A percentile compares a stretch with the other conserved stretches of the same genome.
Evolutionary conservation across 2,329 filamentous ascomycete genomes (phyloP).

Genomic region (Ophiostoma fasciatum): DNA sequence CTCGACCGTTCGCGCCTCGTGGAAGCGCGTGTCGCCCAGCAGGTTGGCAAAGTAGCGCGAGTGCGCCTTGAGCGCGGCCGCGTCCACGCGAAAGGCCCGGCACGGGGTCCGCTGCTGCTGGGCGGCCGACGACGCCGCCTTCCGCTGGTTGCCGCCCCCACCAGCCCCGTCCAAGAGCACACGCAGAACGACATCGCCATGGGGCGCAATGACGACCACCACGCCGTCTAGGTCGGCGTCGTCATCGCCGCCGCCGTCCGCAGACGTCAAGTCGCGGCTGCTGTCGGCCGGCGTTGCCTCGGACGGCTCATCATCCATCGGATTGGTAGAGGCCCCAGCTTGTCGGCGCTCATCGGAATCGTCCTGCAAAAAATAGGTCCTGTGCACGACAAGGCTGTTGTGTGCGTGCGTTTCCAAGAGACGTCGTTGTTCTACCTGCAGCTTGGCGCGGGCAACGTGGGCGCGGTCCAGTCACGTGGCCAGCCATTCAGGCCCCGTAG

Average conservation of each 20-base stretch:
- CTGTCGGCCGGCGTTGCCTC: slow-evolving; percentile 6
- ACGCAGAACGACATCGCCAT: slow-evolving; percentile 51
- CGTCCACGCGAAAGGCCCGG: slow-evolving; percentile 44
- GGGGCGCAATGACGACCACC: slow-evolving; percentile 32
- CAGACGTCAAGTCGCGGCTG: slow-evolving; percentile 7
- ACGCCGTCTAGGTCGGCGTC: slow-evolving; percentile 15
- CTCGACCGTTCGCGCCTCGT: slow-evolving; percentile 43
- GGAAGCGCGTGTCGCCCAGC: slow-evolving; percentile 46
- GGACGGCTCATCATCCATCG: slow-evolving; percentile 14
- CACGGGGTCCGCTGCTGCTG: slow-evolving; percentile 21
- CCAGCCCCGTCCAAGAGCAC: slow-evolving; percentile 48
- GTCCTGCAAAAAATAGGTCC: too few species aligned
- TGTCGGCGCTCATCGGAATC: slow-evolving; percentile 1
- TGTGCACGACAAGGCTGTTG: too few species aligned
- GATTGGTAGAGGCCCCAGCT: slow-evolving; percentile 2
- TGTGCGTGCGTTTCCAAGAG: too few species aligned
- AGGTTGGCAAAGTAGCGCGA: slow-evolving; percentile 59
- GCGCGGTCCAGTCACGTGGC: too few species aligned
- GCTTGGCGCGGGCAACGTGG: too few species aligned
- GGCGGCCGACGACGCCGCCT: neutral
- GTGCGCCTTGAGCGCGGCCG: slow-evolving; percentile 38
- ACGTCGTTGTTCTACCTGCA: too few species aligned
- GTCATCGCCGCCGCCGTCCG: neutral
- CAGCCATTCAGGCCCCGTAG: too few species aligned
- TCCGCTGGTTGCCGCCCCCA: too few species aligned